These are phyloP conservation scores for Murraya koenigii DNA, from an alignment of 345 rosid genomes.

Conservation along the genomic window DNA sequence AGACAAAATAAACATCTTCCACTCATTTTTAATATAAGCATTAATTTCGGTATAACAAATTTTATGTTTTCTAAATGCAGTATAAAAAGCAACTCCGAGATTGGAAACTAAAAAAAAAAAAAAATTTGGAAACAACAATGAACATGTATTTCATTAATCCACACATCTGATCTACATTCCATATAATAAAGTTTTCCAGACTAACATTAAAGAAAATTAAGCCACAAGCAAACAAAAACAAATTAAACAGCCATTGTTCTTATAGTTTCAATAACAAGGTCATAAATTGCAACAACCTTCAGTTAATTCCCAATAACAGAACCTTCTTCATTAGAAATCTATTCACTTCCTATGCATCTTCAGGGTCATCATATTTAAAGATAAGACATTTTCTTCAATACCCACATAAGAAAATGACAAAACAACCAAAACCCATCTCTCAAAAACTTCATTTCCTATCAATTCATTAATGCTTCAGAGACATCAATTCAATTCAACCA, in stretches of 20 bases:
- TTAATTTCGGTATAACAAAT: background rate
- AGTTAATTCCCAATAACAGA: background rate
- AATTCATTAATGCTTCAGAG: background rate
- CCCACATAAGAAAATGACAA: background rate
- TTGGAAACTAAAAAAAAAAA: background rate
- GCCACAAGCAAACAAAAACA: background rate
- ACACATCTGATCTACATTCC: background rate
- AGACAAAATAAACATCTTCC: background rate
- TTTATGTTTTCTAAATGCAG: background rate
- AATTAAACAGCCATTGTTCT: background rate
- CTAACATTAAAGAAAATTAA: background rate
- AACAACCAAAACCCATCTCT: slow-evolving; percentile 3
- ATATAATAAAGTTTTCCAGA: background rate
- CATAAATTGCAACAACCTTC: background rate
- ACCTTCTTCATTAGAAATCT: background rate
- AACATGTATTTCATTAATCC: background rate
- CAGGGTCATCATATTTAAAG: background rate
- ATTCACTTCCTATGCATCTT: too few species aligned
- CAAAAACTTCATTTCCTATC: background rate
- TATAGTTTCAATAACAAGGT: background rate
- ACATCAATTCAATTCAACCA: background rate
- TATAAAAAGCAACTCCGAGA: background rate
- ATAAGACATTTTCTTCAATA: slow-evolving; percentile 1
- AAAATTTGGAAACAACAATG: background rate
- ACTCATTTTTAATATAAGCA: background rate